A percentile compares a stretch with the other conserved stretches of the same genome.
Conservation (phyloP, 306 rosid species). For the Vachellia collinsii region DNA sequence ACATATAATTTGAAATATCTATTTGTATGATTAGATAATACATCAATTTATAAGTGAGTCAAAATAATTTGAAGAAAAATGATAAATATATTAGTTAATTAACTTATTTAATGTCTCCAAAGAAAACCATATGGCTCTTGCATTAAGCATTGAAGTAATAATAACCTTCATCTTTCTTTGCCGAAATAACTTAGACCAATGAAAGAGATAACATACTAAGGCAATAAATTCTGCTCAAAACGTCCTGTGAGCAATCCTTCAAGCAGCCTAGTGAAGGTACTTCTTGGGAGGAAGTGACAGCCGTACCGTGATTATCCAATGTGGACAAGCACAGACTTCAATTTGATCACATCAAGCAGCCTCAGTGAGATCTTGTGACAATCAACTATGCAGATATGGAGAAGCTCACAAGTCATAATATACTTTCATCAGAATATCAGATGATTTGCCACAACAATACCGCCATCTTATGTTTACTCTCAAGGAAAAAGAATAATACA, state of each 20-base stretch:
- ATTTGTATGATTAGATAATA: too few species aligned
- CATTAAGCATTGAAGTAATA: too few species aligned
- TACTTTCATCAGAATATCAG: neutral
- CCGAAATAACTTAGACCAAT: neutral
- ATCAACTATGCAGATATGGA: neutral
- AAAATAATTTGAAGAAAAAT: too few species aligned
- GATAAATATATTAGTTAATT: too few species aligned
- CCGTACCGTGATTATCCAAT: neutral
- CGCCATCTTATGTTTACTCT: neutral
- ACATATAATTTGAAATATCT: too few species aligned
- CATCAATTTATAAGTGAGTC: too few species aligned
- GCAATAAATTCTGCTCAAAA: neutral
- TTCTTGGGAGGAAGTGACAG: neutral
- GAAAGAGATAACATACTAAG: neutral
- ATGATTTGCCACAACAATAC: neutral
- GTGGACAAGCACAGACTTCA: neutral
- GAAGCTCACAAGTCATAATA: neutral
- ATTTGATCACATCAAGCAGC: neutral
- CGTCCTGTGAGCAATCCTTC: neutral
- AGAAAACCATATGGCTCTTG: too few species aligned
- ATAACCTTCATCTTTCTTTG: neutral
- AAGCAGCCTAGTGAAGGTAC: neutral
- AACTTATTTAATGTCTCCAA: too few species aligned
- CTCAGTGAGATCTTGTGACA: neutral
- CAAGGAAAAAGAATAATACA: neutral